Conservation (phyloP, 225 moss, liverwort and hornwort species). For the Takakia lepidozioides region DNA sequence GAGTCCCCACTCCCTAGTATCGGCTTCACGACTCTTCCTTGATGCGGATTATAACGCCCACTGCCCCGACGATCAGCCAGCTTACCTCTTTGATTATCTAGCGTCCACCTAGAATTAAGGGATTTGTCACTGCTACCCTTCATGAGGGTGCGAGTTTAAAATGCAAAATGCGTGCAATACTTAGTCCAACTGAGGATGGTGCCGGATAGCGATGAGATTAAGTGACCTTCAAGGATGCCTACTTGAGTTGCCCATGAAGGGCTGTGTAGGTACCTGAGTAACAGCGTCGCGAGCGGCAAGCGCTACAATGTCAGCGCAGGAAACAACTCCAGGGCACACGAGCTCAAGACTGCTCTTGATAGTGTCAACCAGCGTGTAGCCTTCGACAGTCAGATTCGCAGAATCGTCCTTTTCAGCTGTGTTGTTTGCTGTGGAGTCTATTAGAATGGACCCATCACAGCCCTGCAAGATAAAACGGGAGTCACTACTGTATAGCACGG, state of each 20-base stretch:
- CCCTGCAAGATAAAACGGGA: too few species aligned
- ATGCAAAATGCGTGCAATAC: too few species aligned
- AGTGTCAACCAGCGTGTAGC: conserved; percentile 33
- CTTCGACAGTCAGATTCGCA: conserved; percentile 31
- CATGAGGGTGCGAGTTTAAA: too few species aligned
- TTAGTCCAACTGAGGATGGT: too few species aligned
- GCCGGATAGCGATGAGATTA: too few species aligned
- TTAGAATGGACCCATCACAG: conserved; percentile 48
- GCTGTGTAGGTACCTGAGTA: conserved; percentile 20
- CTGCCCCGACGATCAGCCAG: too few species aligned
- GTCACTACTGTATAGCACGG: too few species aligned
- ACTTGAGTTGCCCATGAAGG: too few species aligned
- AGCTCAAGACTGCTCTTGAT: conserved; percentile 35
- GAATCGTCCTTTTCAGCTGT: conserved; percentile 29
- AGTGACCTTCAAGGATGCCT: too few species aligned
- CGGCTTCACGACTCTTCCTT: too few species aligned
- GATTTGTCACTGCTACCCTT: not conserved
- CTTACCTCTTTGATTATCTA: not conserved
- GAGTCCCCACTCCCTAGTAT: too few species aligned
- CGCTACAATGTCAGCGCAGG: conserved; percentile 45
- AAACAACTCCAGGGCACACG: conserved; percentile 31
- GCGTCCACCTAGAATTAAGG: not conserved
- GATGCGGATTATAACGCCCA: too few species aligned
- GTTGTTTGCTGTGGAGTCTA: conserved; percentile 15
- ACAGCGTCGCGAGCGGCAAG: conserved; percentile 27